phyloP scores from a whole-genome alignment of 768 basidiomycete species.

The Mycena leptocephala region DNA sequence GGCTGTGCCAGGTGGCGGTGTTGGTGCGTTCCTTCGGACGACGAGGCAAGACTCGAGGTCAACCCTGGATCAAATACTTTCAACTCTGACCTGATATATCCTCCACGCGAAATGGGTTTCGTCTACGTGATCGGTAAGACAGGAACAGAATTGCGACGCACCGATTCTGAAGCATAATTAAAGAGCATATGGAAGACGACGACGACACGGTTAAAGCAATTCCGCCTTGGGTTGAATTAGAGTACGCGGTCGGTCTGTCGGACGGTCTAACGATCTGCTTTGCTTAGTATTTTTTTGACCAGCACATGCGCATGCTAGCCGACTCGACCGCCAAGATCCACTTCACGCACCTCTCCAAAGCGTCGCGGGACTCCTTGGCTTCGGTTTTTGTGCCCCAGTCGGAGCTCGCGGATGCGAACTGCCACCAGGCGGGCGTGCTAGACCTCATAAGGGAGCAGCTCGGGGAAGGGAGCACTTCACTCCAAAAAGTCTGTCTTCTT shows the following conservation, averaged over 20 bases:
- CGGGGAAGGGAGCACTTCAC: conserved; percentile 47
- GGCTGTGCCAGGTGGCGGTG: no score
- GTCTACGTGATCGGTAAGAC: conserved; percentile 72
- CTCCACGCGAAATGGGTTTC: conserved; percentile 54
- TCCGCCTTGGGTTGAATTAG: conserved; percentile 93
- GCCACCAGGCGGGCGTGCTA: conserved; percentile 68
- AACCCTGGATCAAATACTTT: no score
- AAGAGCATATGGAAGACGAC: conserved; percentile 97
- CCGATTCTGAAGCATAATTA: conserved; percentile 3
- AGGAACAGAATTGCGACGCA: neutral
- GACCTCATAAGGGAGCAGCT: conserved; percentile 66
- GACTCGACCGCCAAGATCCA: conserved; percentile 76
- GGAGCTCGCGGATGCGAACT: conserved; percentile 57
- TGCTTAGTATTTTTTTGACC: conserved; percentile 25
- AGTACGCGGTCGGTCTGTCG: conserved; percentile 78
- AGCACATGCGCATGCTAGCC: conserved; percentile 91
- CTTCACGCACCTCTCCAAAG: conserved; percentile 90
- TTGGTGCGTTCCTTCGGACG: no score
- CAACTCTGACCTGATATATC: no score
- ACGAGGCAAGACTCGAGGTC: no score
- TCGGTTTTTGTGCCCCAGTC: conserved; percentile 45
- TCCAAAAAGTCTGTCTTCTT: conserved; percentile 88
- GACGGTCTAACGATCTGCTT: neutral
- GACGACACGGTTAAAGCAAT: conserved; percentile 80
- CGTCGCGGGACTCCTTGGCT: conserved; percentile 73